Conservation (phyloP, 1,139 yeast species). For the Entelexis paramagnoliae region DNA sequence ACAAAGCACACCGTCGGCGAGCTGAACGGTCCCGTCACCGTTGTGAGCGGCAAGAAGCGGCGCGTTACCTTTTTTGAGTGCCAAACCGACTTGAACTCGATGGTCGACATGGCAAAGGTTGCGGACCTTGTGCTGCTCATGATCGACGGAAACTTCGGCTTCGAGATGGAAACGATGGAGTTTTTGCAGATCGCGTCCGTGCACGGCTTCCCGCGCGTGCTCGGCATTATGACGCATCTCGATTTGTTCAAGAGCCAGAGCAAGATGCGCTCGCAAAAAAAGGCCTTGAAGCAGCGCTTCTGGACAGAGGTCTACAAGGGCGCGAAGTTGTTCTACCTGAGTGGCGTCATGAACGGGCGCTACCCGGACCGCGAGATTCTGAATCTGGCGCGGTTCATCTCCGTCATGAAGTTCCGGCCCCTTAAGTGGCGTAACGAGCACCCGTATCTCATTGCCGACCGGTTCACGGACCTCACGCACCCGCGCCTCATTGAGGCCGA, state of each 20-base stretch:
- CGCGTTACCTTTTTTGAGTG: conserved; percentile 90
- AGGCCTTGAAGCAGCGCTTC: conserved; percentile 82
- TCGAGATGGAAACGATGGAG: conserved; percentile 99
- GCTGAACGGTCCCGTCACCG: conserved; percentile 91
- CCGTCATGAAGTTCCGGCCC: conserved; percentile 97
- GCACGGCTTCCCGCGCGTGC: conserved; percentile 96
- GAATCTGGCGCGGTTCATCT: conserved; percentile 81
- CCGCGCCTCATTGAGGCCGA: conserved; percentile 71
- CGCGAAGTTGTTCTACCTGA: conserved; percentile 85
- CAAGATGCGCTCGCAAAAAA: conserved; percentile 83
- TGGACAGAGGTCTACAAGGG: conserved; percentile 99
- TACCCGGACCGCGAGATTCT: conserved; percentile 95
- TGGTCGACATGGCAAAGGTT: conserved; percentile 92
- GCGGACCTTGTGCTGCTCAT: conserved; percentile 84
- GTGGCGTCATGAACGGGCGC: conserved; percentile 94
- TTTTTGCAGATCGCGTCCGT: conserved; percentile 91
- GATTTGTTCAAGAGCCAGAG: conserved; percentile 87
- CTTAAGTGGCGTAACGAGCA: conserved; percentile 98
- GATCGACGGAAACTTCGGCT: conserved; percentile 95
- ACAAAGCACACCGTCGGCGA: conserved; percentile 82
- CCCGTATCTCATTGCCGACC: conserved; percentile 83
- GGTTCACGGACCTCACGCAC: conserved; percentile 92
- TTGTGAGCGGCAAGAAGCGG: conserved; percentile 92
- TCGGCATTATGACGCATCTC: conserved; percentile 92
- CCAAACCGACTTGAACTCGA: conserved; percentile 81